Evolutionary conservation across 495 filamentous ascomycete genomes (phyloP).

Genomic region (Tetracladium setigerum): DNA sequence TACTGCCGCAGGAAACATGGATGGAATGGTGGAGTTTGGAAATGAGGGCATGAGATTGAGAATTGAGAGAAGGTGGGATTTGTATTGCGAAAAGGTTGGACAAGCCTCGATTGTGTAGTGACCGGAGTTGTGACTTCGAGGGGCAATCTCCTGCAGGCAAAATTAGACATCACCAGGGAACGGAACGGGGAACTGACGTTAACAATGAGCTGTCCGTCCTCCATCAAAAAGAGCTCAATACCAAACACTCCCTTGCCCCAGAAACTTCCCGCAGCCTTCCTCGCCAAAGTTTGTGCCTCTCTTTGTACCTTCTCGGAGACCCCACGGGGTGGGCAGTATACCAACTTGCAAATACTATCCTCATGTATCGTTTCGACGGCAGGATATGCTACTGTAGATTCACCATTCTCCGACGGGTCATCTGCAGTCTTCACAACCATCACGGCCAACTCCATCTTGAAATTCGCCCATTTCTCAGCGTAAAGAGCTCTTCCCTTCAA

Average conservation of each 20-base stretch:
- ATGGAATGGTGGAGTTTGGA: conserved; percentile 49
- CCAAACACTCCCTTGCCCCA: conserved; percentile 91
- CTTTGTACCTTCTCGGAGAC: conserved; percentile 53
- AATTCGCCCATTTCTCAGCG: conserved; percentile 85
- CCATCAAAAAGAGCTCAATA: conserved; percentile 92
- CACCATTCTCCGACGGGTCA: conserved; percentile 38
- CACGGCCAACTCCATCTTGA: conserved; percentile 81
- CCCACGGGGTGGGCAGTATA: conserved; percentile 74
- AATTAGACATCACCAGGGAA: background rate
- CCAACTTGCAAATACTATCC: conserved; percentile 90
- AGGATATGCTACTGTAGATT: conserved; percentile 63
- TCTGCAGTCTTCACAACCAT: conserved; percentile 93
- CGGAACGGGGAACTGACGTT: background rate
- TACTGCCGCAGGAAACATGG: conserved; percentile 56
- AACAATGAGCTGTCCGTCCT: conserved; percentile 56
- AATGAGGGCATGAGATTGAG: conserved; percentile 60
- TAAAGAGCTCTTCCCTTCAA: conserved; percentile 71
- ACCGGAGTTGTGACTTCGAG: conserved; percentile 90
- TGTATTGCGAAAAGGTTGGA: conserved; percentile 76
- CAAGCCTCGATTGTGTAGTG: conserved; percentile 97
- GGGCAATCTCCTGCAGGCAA: conserved; percentile 97
- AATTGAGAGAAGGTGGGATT: conserved; percentile 82
- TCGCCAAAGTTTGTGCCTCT: conserved; percentile 68
- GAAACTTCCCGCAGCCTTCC: conserved; percentile 69
- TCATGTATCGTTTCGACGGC: conserved; percentile 93